phyloP scores from a whole-genome alignment of 31 red algal genomes.

The Endocladia muricata region DNA sequence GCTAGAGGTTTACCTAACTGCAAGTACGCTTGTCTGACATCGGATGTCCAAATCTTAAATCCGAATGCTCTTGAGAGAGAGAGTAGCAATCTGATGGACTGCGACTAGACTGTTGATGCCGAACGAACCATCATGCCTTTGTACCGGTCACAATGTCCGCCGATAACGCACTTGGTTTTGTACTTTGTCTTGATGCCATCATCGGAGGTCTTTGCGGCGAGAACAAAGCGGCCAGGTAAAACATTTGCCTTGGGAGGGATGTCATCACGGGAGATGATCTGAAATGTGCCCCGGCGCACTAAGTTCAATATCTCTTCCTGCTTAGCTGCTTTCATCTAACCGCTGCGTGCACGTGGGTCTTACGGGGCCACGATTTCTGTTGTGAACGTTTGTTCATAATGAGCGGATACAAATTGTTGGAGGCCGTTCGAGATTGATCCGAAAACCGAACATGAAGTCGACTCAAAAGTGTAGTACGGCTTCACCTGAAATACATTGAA shows the following conservation, averaged over 20 bases:
- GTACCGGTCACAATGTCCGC: neutral
- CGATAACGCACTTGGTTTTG: neutral
- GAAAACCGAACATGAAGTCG: neutral
- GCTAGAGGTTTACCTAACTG: neutral
- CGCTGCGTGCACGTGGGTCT: neutral
- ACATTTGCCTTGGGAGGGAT: slow-evolving; percentile 4
- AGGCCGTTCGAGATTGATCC: neutral
- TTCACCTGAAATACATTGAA: slow-evolving; percentile 1
- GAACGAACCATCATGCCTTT: neutral
- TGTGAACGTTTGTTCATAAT: neutral
- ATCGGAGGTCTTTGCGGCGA: neutral
- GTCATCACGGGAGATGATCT: neutral
- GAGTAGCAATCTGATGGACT: slow-evolving; percentile 4
- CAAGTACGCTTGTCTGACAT: neutral
- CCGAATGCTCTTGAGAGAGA: neutral
- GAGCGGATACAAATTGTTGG: neutral
- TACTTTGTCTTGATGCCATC: neutral
- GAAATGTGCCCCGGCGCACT: neutral
- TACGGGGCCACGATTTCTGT: neutral
- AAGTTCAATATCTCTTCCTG: neutral
- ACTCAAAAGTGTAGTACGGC: neutral
- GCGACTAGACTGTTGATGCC: slow-evolving; percentile 1
- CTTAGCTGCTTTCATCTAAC: neutral
- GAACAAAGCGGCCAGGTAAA: neutral
- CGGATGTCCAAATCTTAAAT: slow-evolving; percentile 5